Percentiles rank a stretch among this genome's conserved stretches.
Conservation (phyloP, 495 filamentous ascomycete species). For the Penicillium chermesinum region DNA sequence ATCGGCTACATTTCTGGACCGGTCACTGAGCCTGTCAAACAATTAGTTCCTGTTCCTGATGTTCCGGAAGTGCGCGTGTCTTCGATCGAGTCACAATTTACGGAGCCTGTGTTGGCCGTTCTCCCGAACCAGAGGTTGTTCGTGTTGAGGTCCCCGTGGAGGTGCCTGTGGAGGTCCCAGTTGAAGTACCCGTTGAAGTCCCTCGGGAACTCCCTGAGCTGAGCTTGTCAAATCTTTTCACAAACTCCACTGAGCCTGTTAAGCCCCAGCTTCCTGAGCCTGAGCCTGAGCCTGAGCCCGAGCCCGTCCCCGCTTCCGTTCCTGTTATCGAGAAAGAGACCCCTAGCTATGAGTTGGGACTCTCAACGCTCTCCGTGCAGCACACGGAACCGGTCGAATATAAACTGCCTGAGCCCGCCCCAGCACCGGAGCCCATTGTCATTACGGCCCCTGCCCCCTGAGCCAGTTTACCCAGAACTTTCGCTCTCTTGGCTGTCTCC, state of each 20-base stretch:
- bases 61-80: conserved; percentile 18
- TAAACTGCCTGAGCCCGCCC: conserved; percentile 25
- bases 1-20: conserved; percentile 29
- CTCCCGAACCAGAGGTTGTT: conserved; percentile 16
- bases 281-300: conserved; percentile 9
- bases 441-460: neutral
- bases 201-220: conserved; percentile 6
- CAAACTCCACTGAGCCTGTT: conserved; percentile 10
- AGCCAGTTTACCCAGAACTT: conserved; percentile 27
- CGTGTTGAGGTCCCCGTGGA: neutral
- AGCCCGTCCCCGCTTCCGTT: conserved; percentile 8
- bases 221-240: conserved; percentile 9
- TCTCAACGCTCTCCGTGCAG: conserved; percentile 47
- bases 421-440: conserved; percentile 20
- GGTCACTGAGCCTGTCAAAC: conserved; percentile 28
- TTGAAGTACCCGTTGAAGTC: neutral
- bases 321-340: conserved; percentile 6
- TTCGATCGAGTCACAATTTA: conserved; percentile 22
- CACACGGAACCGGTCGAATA: conserved; percentile 48
- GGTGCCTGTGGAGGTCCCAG: neutral
- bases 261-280: conserved; percentile 9
- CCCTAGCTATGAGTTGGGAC: conserved; percentile 25
- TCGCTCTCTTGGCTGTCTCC: conserved; percentile 31
- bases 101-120: conserved; percentile 24
- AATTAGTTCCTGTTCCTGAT: conserved; percentile 16